Base-by-base conservation (phyloP, 148 eudicot genomes). In the Nyssa sinensis region DNA sequence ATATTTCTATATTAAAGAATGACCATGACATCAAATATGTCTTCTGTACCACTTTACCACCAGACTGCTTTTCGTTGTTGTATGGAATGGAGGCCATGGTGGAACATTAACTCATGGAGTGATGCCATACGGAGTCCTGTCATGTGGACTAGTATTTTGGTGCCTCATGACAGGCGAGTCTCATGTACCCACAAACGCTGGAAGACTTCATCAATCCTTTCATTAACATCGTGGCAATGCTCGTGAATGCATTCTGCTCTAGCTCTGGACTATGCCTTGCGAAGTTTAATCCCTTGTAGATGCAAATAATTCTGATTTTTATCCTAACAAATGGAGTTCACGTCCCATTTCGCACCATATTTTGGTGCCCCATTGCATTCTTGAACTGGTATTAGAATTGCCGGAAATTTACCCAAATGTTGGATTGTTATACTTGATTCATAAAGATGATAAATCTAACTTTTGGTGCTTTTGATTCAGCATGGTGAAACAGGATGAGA, bases 401-500 rank as follows among this genome's bases (percentile, higher is more conserved):
- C 16, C 17, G 51, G 17, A 1, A 44, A 19, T 44, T 44, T 11
- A 44, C 12, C 16, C 12, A 44, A 11, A 44, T 1, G 19, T 44
- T 11, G 16, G 3, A 44, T 3, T 19, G 16, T 44, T 44, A 44
- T 44, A 44, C 51, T 44, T 44, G 0, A 13, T 44, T 44, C 6
- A 3, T 44, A 44, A 11, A 44, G 51, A 44, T 44, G 51, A 44
- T 44, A 44, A 14, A 44, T 44, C 51, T 62, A 55, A 67, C 59
- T 33, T 13, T 41, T 28, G 41, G 32, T 62, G 65, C 44, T 51
- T 67, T 77, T 81, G 28, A 17, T 72, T 82, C 96, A 94, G 98
- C 83, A 90, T 92, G 91, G 98, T 94, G 62, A 94, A 92, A 72
- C 82, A 92, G 53, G 87, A 76, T 7, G 93, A 94, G 23, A 84